Evolutionary conservation across 768 basidiomycete genomes (phyloP), one percentile per base, ranked within the genome.

Genomic region (Trametes sanguinea): DNA sequence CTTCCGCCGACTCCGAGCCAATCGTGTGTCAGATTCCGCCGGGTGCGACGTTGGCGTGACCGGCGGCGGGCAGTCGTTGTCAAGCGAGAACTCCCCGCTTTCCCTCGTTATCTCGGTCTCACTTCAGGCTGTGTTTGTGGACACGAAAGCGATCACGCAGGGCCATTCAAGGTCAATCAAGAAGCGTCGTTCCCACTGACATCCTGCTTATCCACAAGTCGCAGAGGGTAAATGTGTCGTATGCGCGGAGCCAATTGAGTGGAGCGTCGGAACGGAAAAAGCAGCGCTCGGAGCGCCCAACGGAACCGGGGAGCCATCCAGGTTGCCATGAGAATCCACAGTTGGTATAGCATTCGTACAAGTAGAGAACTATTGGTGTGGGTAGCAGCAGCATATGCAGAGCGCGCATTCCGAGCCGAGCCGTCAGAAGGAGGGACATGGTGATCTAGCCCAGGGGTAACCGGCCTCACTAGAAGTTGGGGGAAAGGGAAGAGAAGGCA

Each of bases 261-360:
- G 52, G 39, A 42, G 52, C 52, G 27, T 14, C 35, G 27, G 27
- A 9, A 43, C 22, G n/a, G 45, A 47, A 33, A 7, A 32, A 27
- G 10, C 54, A 22, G 22, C 22, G 22, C 22, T 17, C 40, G 57
- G 48, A 51, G 22, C 51, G 30, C 46, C 37, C 45, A 39, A 32
- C 37, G 30, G 30, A 61, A 30, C 54, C 40, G 60, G 27, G 32
- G n/a, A 32, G 48, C 30, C 35, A 37, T 37, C 35, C 35, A 37
- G 11, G 48, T 14, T 50, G 40, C 50, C 48, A 29, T 54, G 54
- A 37, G 22, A 51, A 53, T 54, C 46, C 57, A 42, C 59, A 37
- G 57, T 57, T 64, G 67, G 67, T 65, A 65, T 67, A 68, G 58
- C 65, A 63, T 58, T 68, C 61, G 52, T 68, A 68, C 67, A 68